phyloP scores from a whole-genome alignment of 257 asterid species.

The Ophiorrhiza pumila region DNA sequence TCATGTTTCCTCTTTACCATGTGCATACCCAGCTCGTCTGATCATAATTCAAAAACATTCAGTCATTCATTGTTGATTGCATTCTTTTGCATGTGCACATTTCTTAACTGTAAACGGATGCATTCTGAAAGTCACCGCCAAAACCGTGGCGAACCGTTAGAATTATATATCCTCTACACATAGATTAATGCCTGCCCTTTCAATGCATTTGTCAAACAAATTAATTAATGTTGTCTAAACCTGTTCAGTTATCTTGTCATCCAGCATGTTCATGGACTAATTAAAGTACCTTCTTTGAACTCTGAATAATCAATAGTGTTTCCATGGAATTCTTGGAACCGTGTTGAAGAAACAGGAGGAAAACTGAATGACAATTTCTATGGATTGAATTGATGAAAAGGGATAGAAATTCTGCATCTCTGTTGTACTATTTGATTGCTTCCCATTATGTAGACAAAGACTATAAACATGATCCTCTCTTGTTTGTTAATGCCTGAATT shows the following conservation, averaged over 20 bases:
- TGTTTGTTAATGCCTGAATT: slow-evolving; percentile 19
- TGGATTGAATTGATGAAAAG: background rate
- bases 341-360: background rate
- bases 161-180: slow-evolving; percentile 9
- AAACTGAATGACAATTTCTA: slow-evolving; percentile 4
- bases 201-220: no score
- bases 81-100: slow-evolving; percentile 4
- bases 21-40: slow-evolving; percentile 17
- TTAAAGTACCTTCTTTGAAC: background rate
- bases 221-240: background rate
- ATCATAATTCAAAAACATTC: background rate
- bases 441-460: slow-evolving; percentile 29
- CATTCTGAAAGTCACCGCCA: slow-evolving; percentile 14
- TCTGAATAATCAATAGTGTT: slow-evolving; percentile 1
- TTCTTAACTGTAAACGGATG: slow-evolving; percentile 2
- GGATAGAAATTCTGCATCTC: background rate
- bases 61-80: slow-evolving; percentile 2
- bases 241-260: slow-evolving; percentile 6
- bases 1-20: background rate
- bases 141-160: slow-evolving; percentile 16
- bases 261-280: background rate
- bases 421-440: slow-evolving; percentile 3
- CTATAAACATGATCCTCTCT: slow-evolving; percentile 17
- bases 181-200: background rate
- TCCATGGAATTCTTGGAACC: background rate